Base-by-base conservation (phyloP, 148 eudicot genomes). In the Diospyros lotus region DNA sequence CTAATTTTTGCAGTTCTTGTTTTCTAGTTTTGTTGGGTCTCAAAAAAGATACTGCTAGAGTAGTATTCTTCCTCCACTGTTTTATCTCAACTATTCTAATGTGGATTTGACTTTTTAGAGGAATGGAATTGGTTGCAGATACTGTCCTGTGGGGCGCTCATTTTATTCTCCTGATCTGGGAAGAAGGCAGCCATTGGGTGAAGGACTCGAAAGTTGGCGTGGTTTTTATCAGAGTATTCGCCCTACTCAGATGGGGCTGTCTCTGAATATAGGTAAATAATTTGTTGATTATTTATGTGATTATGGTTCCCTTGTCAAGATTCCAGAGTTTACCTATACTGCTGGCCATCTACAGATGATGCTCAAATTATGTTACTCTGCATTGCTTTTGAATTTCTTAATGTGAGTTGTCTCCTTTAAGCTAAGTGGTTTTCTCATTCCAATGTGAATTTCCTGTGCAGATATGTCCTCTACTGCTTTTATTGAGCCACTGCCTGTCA, bases 381-480 rank as follows among this genome's bases (percentile, higher is more conserved):
- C 40, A 9, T 15, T 28, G 58, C 71, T 39, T 68, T 39, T 28
- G 9, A 6, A 58, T 58, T 39, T 50, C 44, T 55, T 45, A 54
- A 41, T 6, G 6, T 40, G 4, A 28, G 28, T 8, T 38, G 8
- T 46, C 51, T 48, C 52, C 52, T 4, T 48, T 48, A 48, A 3
- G 10, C n/a, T 50, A 28, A 28, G 44, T 50, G 59, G 17, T 77
- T n/a, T 75, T n/a, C 18, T 58, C 58, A 13, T 56, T 42, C 2
- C 56, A 17, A 55, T 1, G 39, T 76, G 69, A 38, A 46, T 43
- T 14, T 41, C 4, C 75, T 73, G 6, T 61, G 77, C 88, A 92
- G 97, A 92, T 72, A 90, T 92, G 94, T 90, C 94, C 39, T 87
- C 97, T 38, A 88, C 91, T 70, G 97, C 97, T 39, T 92, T 92